A percentile compares a stretch with the other conserved stretches of the same genome.
Conservation (phyloP, 441 rosid species). For the Croton laevigatus region DNA sequence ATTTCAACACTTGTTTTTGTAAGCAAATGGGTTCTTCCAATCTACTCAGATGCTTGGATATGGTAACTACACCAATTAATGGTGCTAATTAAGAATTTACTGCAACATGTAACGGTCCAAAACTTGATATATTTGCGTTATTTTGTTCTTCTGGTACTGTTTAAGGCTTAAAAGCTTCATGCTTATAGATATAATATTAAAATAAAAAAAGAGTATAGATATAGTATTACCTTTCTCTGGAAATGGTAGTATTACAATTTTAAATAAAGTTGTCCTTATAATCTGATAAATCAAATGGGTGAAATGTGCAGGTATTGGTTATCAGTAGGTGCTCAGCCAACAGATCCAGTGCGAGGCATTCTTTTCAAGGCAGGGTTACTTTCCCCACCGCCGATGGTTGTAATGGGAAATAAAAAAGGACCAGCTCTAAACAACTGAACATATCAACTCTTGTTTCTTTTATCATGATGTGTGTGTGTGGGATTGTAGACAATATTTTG, state of each 20-base stretch:
- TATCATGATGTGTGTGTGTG: not conserved
- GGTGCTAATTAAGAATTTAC: not conserved
- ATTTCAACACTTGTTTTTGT: too few relatives aligned
- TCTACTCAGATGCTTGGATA: not conserved
- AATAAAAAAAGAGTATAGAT: too few relatives aligned
- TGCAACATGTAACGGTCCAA: not conserved
- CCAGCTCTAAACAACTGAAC: not conserved
- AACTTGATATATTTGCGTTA: not conserved
- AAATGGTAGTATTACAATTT: too few relatives aligned
- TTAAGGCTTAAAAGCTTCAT: not conserved
- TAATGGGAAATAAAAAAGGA: conserved; percentile 23
- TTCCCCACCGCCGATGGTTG: conserved; percentile 29
- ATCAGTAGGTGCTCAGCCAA: conserved; percentile 36
- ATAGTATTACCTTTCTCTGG: too few relatives aligned
- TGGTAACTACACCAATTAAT: not conserved
- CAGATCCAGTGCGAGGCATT: conserved; percentile 28
- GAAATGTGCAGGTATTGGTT: conserved; percentile 32
- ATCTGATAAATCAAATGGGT: not conserved
- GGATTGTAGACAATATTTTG: not conserved
- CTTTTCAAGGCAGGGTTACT: conserved; percentile 28
- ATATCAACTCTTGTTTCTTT: not conserved
- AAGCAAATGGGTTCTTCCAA: not conserved
- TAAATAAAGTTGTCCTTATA: too few relatives aligned
- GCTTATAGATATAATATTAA: too few relatives aligned
- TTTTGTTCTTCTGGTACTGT: not conserved